phyloP scores from a whole-genome alignment of 2,329 filamentous ascomycete genomes.

The Fusarium euwallaceae region DNA sequence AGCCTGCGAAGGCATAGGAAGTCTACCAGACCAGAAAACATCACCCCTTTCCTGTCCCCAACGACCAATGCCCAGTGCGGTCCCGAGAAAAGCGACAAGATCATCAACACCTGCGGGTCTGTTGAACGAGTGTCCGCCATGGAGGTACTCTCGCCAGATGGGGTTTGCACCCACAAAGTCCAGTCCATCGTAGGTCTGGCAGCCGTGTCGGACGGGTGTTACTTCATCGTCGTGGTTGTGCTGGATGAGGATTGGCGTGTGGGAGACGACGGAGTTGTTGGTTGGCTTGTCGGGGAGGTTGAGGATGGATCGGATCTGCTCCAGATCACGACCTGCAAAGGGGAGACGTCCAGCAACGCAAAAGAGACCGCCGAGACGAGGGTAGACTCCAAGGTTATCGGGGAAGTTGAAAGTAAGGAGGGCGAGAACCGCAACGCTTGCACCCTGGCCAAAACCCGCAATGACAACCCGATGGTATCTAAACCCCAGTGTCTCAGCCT shows the following conservation, averaged over 20 bases:
- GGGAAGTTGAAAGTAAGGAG: slow-evolving; percentile 53
- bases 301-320: slow-evolving; percentile 50
- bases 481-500: slow-evolving; percentile 53
- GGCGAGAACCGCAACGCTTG: slow-evolving; percentile 53
- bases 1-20: not conserved
- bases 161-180: slow-evolving; percentile 54
- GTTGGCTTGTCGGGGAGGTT: slow-evolving; percentile 41
- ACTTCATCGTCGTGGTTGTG: slow-evolving; percentile 60
- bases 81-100: slow-evolving; percentile 50
- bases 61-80: not conserved
- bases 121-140: slow-evolving; percentile 61
- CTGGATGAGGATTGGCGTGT: slow-evolving; percentile 59
- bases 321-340: slow-evolving; percentile 49
- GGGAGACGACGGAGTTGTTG: slow-evolving; percentile 49
- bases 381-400: not conserved
- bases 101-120: slow-evolving; percentile 59
- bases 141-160: slow-evolving; percentile 56
- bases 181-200: slow-evolving; percentile 52
- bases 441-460: slow-evolving; percentile 62
- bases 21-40: not conserved
- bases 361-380: slow-evolving; percentile 50
- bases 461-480: slow-evolving; percentile 56
- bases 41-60: not conserved
- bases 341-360: slow-evolving; percentile 54
- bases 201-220: slow-evolving; percentile 54